phyloP scores from a whole-genome alignment of 2,329 filamentous ascomycete species.

The Hypoxylon sp. region DNA sequence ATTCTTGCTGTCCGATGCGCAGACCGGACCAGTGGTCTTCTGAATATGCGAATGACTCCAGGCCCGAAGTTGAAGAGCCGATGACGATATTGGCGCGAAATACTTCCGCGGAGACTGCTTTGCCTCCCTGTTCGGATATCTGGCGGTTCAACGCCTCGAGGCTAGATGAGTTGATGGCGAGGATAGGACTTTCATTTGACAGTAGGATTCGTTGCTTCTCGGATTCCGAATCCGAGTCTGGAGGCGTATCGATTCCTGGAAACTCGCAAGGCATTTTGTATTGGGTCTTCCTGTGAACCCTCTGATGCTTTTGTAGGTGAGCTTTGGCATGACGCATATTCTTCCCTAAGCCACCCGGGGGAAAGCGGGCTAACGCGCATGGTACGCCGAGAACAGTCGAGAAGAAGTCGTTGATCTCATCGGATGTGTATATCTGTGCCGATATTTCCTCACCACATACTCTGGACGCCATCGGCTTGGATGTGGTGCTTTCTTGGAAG shows the following conservation, averaged over 20 bases:
- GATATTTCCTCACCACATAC: constrained; percentile 87
- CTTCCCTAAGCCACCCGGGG: constrained; percentile 70
- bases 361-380: constrained; percentile 87
- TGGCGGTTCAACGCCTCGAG: constrained; percentile 80
- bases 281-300: constrained; percentile 32
- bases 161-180: constrained; percentile 84
- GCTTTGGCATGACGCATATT: constrained; percentile 78
- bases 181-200: constrained; percentile 93
- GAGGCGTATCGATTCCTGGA: constrained; percentile 65
- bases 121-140: constrained; percentile 73
- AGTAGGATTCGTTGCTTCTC: constrained; percentile 73
- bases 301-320: constrained; percentile 71
- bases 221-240: constrained; percentile 67
- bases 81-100: constrained; percentile 93
- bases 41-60: constrained; percentile 70
- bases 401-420: constrained; percentile 80
- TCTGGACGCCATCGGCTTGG: constrained; percentile 65
- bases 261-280: constrained; percentile 65
- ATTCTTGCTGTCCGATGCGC: constrained; percentile 71
- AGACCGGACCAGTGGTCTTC: constrained; percentile 84
- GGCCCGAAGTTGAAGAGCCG: constrained; percentile 53
- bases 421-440: constrained; percentile 76
- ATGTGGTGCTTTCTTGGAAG: constrained; percentile 57
- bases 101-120: constrained; percentile 74
- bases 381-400: constrained; percentile 78